Base-by-base conservation (phyloP, 495 filamentous ascomycete species). In the Aspergillus ostianus region DNA sequence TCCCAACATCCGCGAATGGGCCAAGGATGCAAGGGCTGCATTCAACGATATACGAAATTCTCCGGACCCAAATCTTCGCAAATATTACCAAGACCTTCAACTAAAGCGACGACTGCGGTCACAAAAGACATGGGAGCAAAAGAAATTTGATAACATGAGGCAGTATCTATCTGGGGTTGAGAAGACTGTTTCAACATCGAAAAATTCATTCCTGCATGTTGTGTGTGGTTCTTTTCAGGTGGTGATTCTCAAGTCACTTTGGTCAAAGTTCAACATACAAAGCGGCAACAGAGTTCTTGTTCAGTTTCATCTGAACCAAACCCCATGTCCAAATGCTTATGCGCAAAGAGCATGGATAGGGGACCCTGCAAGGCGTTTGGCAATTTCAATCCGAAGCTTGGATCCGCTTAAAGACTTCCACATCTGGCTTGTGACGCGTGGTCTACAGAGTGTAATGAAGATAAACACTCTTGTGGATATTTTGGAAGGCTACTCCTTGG, bases 401-500 rank as follows among this genome's bases (percentile, higher is more conserved):
- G 52, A 62, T n/a, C 36, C 8, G 20, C 32, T 49, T 36, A 57
- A 60, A 9, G n/a, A 32, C n/a, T 63, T 63, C 21, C 53, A 60
- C 36, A 27, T 52, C 19, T 66, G 57, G 57, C 23, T 51, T 3
- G 23, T 4, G 7, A 51, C 6, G 5, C 7, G 23, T 3, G 48
- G 7, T 3, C 7, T 9, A 13, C 23, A 8, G 13, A 48, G n/a
- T 50, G 50, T 64, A 2, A 54, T 29, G n/a, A 57, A 58, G 27
- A 61, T 61, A 29, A 61, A 61, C 48, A 50, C 58, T 6, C 45
- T 61, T 2, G 63, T 65, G 18, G 63, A 65, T 41, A 41, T 23
- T 18, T 23, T 51, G 20, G 48, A 51, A 23, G 48, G 48, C 48
- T 51, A 20, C 23, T 8, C 48, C 5, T 20, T 51, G 18, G 48